Conservation (phyloP, 2,329 filamentous ascomycete species). For the Fusarium oxysporum region DNA sequence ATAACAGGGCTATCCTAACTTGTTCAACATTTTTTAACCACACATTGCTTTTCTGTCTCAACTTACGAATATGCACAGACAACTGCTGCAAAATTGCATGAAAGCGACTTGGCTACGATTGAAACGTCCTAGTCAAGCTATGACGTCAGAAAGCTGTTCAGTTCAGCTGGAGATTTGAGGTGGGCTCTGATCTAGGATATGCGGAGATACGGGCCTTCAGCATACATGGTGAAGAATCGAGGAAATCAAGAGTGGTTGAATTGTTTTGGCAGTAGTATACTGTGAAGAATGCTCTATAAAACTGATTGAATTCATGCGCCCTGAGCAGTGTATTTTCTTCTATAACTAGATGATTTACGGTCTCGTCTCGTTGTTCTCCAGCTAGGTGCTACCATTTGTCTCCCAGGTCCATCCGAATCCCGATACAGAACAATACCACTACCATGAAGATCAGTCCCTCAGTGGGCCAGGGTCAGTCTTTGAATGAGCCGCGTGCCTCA, state of each 20-base stretch:
- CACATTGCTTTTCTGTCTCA: conserved; percentile 1
- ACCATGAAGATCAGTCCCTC: not conserved
- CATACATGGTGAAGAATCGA: not conserved
- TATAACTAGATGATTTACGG: not conserved
- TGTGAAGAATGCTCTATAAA: not conserved
- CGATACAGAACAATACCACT: not conserved
- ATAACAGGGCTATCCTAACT: conserved; percentile 3
- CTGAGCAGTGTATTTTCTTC: not conserved
- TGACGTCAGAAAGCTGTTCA: conserved; percentile 40
- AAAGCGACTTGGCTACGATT: not conserved
- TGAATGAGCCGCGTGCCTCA: conserved; percentile 1
- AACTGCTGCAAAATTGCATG: not conserved
- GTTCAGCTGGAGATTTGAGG: conserved; percentile 8
- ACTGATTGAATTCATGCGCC: not conserved
- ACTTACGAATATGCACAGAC: not conserved
- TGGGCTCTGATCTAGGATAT: conserved; percentile 13
- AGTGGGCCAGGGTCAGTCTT: conserved; percentile 10
- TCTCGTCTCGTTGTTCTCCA: too few relatives aligned
- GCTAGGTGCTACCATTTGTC: not conserved
- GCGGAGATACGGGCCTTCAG: not conserved
- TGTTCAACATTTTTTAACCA: conserved; percentile 17
- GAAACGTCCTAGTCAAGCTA: not conserved
- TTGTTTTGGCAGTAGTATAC: not conserved
- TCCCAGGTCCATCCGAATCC: not conserved
- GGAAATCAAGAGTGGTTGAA: not conserved